phyloP scores from a whole-genome alignment of 306 rosid species.

The Medicago truncatula region DNA sequence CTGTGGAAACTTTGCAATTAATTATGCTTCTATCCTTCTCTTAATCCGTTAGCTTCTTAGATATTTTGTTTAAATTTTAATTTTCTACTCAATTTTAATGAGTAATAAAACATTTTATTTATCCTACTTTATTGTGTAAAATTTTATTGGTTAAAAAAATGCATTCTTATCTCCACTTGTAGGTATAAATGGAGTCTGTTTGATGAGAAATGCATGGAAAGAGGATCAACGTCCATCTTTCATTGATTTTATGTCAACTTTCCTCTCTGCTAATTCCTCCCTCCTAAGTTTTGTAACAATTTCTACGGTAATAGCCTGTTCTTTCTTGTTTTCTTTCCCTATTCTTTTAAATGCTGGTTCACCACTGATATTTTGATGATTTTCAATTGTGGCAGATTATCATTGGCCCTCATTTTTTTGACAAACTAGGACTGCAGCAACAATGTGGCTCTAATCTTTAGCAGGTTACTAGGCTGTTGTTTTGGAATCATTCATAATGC shows the following conservation, averaged over 20 bases:
- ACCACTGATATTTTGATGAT: conserved; percentile 45
- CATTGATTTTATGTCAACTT: conserved; percentile 72
- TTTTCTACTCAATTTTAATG: too few species aligned
- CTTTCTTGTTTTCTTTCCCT: background rate
- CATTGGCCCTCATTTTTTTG: conserved; percentile 78
- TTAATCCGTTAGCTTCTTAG: too few species aligned
- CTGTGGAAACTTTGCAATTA: too few species aligned
- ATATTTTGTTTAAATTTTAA: too few species aligned
- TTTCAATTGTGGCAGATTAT: conserved; percentile 89
- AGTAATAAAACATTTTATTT: too few species aligned
- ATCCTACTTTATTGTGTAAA: too few species aligned
- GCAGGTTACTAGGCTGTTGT: too few species aligned
- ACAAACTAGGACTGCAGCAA: conserved; percentile 67
- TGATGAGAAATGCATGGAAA: conserved; percentile 85
- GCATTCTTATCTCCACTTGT: conserved; percentile 28
- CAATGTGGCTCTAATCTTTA: conserved; percentile 49
- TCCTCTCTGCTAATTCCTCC: conserved; percentile 70
- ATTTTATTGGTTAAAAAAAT: too few species aligned
- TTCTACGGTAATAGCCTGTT: conserved; percentile 69
- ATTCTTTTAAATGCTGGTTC: conserved; percentile 7
- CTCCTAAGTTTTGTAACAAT: conserved; percentile 78
- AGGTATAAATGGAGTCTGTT: conserved; percentile 74
- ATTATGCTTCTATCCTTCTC: too few species aligned
- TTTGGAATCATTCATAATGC: too few species aligned
- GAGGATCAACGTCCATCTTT: conserved; percentile 73